Base-by-base conservation (phyloP, 768 basidiomycete species). In the Trametes punicea region DNA sequence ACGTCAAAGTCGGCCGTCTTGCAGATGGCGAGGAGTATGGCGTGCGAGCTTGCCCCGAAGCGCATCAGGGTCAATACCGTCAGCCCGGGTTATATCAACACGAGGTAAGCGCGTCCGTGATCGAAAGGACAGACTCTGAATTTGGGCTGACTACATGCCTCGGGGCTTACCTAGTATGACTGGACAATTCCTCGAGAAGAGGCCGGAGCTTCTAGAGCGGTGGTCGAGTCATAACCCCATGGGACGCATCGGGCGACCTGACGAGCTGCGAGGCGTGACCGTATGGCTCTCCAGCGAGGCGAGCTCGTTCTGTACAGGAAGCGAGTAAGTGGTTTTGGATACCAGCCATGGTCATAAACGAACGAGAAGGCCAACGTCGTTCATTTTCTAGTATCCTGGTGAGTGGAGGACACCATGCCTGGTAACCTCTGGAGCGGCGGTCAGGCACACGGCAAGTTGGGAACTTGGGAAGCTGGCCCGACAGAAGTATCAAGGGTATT, bases 11-110 rank as follows among this genome's bases (percentile, higher is more conserved):
- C 84, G 1, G 88, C 83, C 3, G 87, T 90, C 13, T 69, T 90
- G 39, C 88, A 90, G 70, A 88, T 89, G 85, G 82, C 76, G 4
- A 80, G 89, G 33, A 87, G 84, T 66, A 85, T 90, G 87, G 89
- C 88, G 2, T 88, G 87, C 64, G 88, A 90, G 64, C 76, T 90
- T 1, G 89, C 85, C 0, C 70, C 65, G 25, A 72, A 82, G 67
- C 71, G 74, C 0, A 89, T 90, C 48, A 78, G 88, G 2, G 87
- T 89, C 55, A 90, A 90, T 67, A 74, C 83, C 6, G 74, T 91
- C 46, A 90, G 88, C 6, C 88, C 88, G 0, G 88, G 88, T 3
- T 80, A 88, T 64, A 87, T 90, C 29, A 85, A 87, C 64, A 90
- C 87, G 4, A 75, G 74, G 84, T 84, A 51, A 23, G 59, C 10